Evolutionary conservation across 2,329 filamentous ascomycete genomes (phyloP), one percentile per base, ranked within the genome.

Genomic region (Clonostachys chloroleuca): DNA sequence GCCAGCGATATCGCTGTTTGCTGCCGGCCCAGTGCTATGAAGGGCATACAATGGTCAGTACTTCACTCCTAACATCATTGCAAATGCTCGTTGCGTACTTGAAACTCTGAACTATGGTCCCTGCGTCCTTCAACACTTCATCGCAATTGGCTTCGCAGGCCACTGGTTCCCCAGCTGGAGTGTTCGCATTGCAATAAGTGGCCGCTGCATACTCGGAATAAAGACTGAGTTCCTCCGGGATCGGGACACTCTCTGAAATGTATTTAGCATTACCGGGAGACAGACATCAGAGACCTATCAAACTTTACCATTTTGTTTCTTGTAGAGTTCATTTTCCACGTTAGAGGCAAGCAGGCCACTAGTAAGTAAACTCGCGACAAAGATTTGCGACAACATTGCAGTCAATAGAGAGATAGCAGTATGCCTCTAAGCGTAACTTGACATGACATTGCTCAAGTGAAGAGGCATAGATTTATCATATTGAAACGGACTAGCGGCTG

Each of bases 161-260:
- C 16, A 81, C 54, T 12, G 51, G 42, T 7, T 66, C 53, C 30
- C 74, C 74, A 2, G 64, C 52, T 3, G 60, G 35, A 10, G 56
- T 62, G 4, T 70, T 57, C 2, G 17, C 36, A 60, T 81, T 80
- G 66, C 78, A 82, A 60, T 79, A 79, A 5, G 72, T 65, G 5
- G 77, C 74, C 3, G 65, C 71, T 4, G 77, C 63, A 52, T 78
- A 78, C 59, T 82, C 70, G 33, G 69, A 65, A 53, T 70, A 81
- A 56, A 75, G 73, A 44, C 67, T 56, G 51, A 81, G 63, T 48
- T 64, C 65, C 49, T 54, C n/a, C n/a, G n/a, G 51, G 14, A 74
- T 56, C 34, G 44, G 67, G 56, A 51, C 81, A 64, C 4, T 9
- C 9, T 10, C 8, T 9, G 24, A 30, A 4, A 30, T 30, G 4